phyloP scores from a whole-genome alignment of 768 basidiomycete species.

The Hygrocybe punicea region DNA sequence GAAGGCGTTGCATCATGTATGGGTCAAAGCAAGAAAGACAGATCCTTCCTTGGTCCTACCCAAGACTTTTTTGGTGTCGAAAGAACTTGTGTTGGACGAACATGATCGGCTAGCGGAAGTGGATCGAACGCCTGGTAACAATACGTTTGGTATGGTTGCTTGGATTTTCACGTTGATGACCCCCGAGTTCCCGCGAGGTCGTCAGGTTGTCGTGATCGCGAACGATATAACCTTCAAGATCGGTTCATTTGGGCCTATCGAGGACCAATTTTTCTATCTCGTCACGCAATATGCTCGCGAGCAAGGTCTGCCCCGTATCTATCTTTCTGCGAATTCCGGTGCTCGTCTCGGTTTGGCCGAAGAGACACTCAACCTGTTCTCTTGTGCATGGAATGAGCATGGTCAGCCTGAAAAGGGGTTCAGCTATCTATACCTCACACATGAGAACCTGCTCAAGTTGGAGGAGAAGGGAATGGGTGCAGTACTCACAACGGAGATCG shows the following conservation, averaged over 20 bases:
- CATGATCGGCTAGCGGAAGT: conserved; percentile 88
- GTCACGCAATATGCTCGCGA: conserved; percentile 91
- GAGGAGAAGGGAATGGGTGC: conserved; percentile 78
- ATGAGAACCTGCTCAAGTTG: conserved; percentile 84
- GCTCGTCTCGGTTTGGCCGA: conserved; percentile 95
- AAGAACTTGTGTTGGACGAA: conserved; percentile 93
- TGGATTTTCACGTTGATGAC: conserved; percentile 94
- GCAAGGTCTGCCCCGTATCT: conserved; percentile 88
- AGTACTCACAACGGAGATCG: conserved; percentile 78
- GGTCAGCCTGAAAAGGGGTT: conserved; percentile 89
- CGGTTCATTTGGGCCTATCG: conserved; percentile 92
- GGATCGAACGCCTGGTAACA: conserved; percentile 88
- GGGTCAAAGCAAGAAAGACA: conserved; percentile 66
- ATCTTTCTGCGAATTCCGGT: conserved; percentile 98
- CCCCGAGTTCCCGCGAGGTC: conserved; percentile 88
- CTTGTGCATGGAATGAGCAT: conserved; percentile 84
- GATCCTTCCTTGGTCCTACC: conserved; percentile 71
- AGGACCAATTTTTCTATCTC: conserved; percentile 96
- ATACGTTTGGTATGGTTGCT: conserved; percentile 94
- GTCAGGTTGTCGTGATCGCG: conserved; percentile 84
- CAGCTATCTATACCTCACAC: conserved; percentile 92
- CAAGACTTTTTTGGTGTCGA: conserved; percentile 73
- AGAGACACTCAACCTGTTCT: conserved; percentile 83
- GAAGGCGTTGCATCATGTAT: conserved; percentile 91
- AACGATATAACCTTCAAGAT: conserved; percentile 99